Conservation (phyloP, 2,329 filamentous ascomycete species). For the Arthrinium phaeospermum region DNA sequence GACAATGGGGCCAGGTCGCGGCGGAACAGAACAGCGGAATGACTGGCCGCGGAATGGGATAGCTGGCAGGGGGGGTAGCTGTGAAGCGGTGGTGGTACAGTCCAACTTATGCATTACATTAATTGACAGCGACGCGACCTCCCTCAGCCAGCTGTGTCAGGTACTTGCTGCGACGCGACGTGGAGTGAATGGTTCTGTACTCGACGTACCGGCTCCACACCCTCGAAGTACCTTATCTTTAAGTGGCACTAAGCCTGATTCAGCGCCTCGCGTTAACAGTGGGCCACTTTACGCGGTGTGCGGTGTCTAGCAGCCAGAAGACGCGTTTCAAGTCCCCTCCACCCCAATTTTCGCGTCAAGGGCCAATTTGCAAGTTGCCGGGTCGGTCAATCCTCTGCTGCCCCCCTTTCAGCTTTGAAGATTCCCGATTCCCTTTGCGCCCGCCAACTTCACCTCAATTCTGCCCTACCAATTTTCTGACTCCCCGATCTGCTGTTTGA, state of each 20-base stretch:
- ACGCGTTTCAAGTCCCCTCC: conserved; percentile 20
- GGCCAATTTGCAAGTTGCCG: neutral
- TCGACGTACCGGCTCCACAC: neutral
- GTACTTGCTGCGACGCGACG: neutral
- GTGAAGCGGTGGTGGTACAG: neutral
- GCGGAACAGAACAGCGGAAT: neutral
- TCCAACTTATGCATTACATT: neutral
- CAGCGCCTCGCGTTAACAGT: neutral
- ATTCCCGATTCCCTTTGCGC: neutral
- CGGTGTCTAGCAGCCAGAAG: neutral
- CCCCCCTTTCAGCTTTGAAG: neutral
- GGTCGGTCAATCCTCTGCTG: conserved; percentile 4
- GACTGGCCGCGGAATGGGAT: neutral
- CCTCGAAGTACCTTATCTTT: neutral
- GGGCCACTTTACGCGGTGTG: conserved; percentile 18
- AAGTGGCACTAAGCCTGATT: neutral
- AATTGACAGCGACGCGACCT: neutral
- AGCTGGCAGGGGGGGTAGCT: neutral
- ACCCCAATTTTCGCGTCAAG: conserved; percentile 20
- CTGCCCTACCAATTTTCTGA: neutral
- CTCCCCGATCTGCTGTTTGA: neutral
- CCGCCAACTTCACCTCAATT: neutral
- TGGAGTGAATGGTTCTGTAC: neutral
- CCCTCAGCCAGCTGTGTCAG: neutral
- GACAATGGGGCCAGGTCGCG: neutral